Percentiles rank a stretch among this genome's conserved stretches.
phyloP scores from a whole-genome alignment of 2,329 filamentous ascomycete species.

The Mollisiaceae sp. region DNA sequence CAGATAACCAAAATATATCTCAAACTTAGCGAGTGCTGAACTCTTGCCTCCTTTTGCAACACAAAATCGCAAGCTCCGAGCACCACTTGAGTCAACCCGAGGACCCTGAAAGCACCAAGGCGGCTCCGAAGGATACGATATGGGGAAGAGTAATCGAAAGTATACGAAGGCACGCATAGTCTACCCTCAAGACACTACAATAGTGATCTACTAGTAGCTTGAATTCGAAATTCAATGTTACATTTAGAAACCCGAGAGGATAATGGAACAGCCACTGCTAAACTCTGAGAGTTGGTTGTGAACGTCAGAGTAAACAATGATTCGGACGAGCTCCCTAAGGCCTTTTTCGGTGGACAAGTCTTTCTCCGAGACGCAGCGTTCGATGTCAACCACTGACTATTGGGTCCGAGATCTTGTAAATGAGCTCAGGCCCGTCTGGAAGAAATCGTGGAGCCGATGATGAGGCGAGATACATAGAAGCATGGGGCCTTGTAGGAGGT shows the following conservation, averaged over 20 bases:
- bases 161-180: slow-evolving; percentile 34
- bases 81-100: slow-evolving; percentile 31
- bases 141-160: slow-evolving; percentile 34
- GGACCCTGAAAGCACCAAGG: slow-evolving; percentile 28
- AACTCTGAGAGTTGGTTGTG: slow-evolving; percentile 10
- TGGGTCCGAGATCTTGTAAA: too few relatives aligned
- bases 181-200: slow-evolving; percentile 28
- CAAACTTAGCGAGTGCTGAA: slow-evolving; percentile 35
- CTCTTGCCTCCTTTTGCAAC: slow-evolving; percentile 27
- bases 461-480: too few relatives aligned
- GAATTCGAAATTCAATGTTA: slow-evolving; percentile 28
- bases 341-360: neutral
- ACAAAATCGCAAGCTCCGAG: slow-evolving; percentile 32
- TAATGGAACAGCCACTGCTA: neutral
- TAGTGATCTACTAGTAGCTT: slow-evolving; percentile 27
- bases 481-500: too few relatives aligned
- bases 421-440: too few relatives aligned
- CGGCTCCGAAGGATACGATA: slow-evolving; percentile 30
- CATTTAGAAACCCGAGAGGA: slow-evolving; percentile 19
- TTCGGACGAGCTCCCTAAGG: neutral
- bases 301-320: neutral
- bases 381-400: too few relatives aligned
- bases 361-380: neutral
- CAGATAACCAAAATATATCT: slow-evolving; percentile 34
- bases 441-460: too few relatives aligned